Evolutionary conservation across 768 basidiomycete species (phyloP).

Genomic region (Tulasnella sp.): DNA sequence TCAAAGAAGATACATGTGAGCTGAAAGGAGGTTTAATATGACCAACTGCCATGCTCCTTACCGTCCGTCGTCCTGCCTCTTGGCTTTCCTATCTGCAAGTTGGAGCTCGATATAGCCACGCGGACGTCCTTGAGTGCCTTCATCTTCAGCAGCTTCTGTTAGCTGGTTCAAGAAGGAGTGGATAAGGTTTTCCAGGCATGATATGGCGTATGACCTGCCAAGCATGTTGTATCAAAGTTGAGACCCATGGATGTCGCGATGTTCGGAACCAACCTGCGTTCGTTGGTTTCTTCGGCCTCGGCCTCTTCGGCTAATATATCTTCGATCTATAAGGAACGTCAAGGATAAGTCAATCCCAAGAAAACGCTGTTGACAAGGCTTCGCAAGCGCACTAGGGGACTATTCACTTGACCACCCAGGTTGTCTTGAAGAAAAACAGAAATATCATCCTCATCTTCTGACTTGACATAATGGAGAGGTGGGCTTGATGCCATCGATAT

Average conservation of each 20-base stretch:
- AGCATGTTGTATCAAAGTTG: not conserved
- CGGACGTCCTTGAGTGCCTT: not conserved
- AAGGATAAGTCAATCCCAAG: not conserved
- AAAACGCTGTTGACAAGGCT: no score
- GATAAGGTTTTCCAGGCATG: slow-evolving; percentile 27
- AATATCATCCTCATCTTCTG: not conserved
- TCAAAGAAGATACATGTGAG: slow-evolving; percentile 2
- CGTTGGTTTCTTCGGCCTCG: not conserved
- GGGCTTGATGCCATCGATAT: not conserved
- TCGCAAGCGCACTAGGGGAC: not conserved
- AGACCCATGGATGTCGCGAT: not conserved
- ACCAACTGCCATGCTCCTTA: not conserved
- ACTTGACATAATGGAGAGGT: not conserved
- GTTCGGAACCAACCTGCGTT: not conserved
- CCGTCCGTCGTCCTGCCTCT: not conserved
- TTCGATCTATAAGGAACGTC: not conserved
- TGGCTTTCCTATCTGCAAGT: not conserved
- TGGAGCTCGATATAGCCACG: not conserved
- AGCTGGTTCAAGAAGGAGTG: slow-evolving; percentile 30
- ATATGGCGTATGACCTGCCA: slow-evolving; percentile 16
- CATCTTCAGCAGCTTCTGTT: not conserved
- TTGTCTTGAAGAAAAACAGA: not conserved
- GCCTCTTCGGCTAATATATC: not conserved
- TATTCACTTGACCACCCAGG: not conserved
- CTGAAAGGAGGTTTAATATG: not conserved